Evolutionary conservation across 495 filamentous ascomycete genomes (phyloP), one percentile per base, ranked within the genome.

Genomic region (Aspergillus egyptiacus): DNA sequence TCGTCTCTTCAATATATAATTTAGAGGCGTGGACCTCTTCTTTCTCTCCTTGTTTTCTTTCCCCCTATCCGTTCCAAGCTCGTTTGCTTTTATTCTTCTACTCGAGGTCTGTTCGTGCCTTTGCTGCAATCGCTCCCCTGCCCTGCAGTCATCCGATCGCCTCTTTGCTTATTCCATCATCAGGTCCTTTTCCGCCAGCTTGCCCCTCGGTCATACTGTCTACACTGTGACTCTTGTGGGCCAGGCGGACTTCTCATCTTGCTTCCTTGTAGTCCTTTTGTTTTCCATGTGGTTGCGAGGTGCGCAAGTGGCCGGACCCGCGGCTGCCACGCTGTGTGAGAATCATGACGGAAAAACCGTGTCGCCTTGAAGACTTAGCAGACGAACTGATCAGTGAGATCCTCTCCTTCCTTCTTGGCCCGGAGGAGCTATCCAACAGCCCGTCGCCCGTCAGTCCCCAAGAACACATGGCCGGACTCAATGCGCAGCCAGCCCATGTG

Each of bases 321-420:
- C 64, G 66, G 67, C 67, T 67, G 63, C 58, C 48, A 57, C 54
- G 50, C 35, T 53, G 53, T 60, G 55, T 55, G 55, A 56, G 58
- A 57, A 71, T 50, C 57, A 74, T 71, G 65, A 42, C 28, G 15
- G 58, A 62, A 48, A 52, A 54, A 44, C 56, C 54, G 41, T 57
- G 61, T 58, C 60, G 57, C 55, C 74, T 84, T 58, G 65, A 72
- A 24, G 60, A 68, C 43, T 64, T 85, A 23, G 77, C 81, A 22
- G 76, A 79, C 57, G 84, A 87, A 59, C 59, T 87, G 22, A 65
- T 85, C 34, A 74, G 68, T 52, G 67, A 76, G 27, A 80, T 87
- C 20, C 70, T 74, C 15, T 58, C 52, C 15, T 70, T 64, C 39
- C 36, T 73, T 11, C 48, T 69, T 13, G 57, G 56, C 6, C 46